Evolutionary conservation across 257 asterid species (phyloP).

Genomic region (Datura wrightii): DNA sequence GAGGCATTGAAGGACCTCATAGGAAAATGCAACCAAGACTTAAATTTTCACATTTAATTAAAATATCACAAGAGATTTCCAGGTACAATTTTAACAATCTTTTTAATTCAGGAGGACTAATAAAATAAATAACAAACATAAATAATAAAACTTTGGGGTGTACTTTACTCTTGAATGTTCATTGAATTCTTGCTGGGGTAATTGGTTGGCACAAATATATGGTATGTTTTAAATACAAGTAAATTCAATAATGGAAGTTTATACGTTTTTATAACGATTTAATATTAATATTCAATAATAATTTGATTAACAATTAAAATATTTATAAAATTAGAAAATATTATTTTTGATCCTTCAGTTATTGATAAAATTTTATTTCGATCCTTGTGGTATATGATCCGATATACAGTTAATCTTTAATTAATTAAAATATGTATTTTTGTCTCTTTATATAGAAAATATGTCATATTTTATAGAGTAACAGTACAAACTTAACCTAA

Average conservation of each 20-base stretch:
- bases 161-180: constrained; percentile 26
- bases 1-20: constrained; percentile 43
- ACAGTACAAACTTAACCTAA: too few relatives aligned
- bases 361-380: too few relatives aligned
- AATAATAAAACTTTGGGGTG: background rate
- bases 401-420: too few relatives aligned
- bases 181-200: constrained; percentile 32
- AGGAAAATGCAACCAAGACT: constrained; percentile 39
- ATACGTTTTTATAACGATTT: background rate
- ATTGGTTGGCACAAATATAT: constrained; percentile 39
- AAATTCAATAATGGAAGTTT: background rate
- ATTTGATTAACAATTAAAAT: too few relatives aligned
- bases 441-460: too few relatives aligned
- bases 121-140: background rate
- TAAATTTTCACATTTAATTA: constrained; percentile 35
- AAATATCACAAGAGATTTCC: constrained; percentile 4
- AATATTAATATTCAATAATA: background rate
- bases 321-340: too few relatives aligned
- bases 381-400: too few relatives aligned
- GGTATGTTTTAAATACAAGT: background rate
- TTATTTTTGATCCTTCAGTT: too few relatives aligned
- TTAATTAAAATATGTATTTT: too few relatives aligned
- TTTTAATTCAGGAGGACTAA: background rate
- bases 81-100: constrained; percentile 19
- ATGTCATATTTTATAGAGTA: too few relatives aligned